Conservation (phyloP, 2,329 filamentous ascomycete species). For the Gliomastix tumulicola region DNA sequence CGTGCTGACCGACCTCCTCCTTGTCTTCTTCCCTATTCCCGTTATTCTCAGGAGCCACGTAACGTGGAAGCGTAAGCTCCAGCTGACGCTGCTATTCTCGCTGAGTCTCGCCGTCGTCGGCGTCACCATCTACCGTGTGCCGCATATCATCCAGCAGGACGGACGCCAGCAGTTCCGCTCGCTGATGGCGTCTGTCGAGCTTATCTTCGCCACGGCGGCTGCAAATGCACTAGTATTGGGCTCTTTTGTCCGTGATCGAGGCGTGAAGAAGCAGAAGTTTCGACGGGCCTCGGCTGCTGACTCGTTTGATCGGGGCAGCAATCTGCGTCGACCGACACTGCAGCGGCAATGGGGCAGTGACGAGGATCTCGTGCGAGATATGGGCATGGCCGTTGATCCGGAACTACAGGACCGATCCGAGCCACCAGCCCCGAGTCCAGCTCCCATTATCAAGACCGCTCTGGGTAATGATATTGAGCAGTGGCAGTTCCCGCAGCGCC, state of each 20-base stretch:
- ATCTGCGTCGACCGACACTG: slow-evolving; percentile 38
- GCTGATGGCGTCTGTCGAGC: slow-evolving; percentile 81
- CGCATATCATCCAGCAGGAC: slow-evolving; percentile 61
- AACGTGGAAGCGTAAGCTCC: slow-evolving; percentile 68
- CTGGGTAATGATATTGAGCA: slow-evolving; percentile 28
- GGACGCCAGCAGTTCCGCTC: slow-evolving; percentile 84
- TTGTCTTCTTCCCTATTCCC: slow-evolving; percentile 83
- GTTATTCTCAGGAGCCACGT: slow-evolving; percentile 78
- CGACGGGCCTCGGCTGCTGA: slow-evolving; percentile 56
- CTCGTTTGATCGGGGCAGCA: slow-evolving; percentile 46
- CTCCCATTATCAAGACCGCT: slow-evolving; percentile 17
- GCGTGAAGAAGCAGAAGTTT: slow-evolving; percentile 84
- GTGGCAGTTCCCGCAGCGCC: slow-evolving; percentile 40
- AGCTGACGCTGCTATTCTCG: slow-evolving; percentile 75
- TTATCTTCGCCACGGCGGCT: slow-evolving; percentile 79
- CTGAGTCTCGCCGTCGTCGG: slow-evolving; percentile 74
- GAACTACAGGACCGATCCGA: slow-evolving; percentile 24
- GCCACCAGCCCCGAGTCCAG: slow-evolving; percentile 10
- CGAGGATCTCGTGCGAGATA: slow-evolving; percentile 75
- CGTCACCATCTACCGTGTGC: slow-evolving; percentile 76
- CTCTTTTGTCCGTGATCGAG: slow-evolving; percentile 85
- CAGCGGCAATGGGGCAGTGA: slow-evolving; percentile 79
- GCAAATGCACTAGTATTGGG: slow-evolving; percentile 87
- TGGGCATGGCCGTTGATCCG: slow-evolving; percentile 63
- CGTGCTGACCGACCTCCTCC: slow-evolving; percentile 78